Evolutionary conservation across 2,329 filamentous ascomycete species (phyloP).

Genomic region (Ophiocordyceps camponoti-leonardi): DNA sequence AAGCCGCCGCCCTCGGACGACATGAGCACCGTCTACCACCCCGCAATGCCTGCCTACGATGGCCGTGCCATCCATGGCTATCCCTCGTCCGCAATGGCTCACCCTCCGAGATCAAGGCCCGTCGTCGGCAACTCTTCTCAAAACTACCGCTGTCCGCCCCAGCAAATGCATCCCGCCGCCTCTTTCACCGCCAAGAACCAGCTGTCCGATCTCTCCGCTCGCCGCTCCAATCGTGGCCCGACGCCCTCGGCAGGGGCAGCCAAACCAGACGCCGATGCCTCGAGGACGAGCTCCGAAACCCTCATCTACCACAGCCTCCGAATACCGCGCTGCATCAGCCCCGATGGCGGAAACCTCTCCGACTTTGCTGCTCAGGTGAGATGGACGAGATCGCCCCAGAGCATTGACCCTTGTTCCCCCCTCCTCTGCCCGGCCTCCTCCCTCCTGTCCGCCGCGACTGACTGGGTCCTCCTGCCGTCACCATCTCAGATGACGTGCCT

Average conservation of each 20-base stretch:
- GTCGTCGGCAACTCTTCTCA: constrained; percentile 11
- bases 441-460: background rate
- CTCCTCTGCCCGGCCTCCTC: no score
- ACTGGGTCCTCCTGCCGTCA: background rate
- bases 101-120: constrained; percentile 10
- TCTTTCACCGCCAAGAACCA: constrained; percentile 2
- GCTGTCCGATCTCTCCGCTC: constrained; percentile 9
- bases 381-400: constrained; percentile 1
- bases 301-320: constrained; percentile 45
- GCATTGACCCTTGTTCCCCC: background rate
- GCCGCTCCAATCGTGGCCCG: constrained; percentile 17
- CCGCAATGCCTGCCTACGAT: constrained; percentile 28
- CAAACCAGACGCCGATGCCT: constrained; percentile 14
- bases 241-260: constrained; percentile 16
- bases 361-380: constrained; percentile 71
- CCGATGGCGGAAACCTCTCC: constrained; percentile 56
- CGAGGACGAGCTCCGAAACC: constrained; percentile 21
- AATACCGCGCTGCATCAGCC: constrained; percentile 60
- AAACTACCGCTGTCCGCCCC: constrained; percentile 13
- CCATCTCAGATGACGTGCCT: constrained; percentile 66
- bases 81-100: constrained; percentile 14
- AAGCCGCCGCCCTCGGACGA: constrained; percentile 31
- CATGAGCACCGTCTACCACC: constrained; percentile 35
- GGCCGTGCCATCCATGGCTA: constrained; percentile 25
- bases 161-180: constrained; percentile 6